phyloP scores from a whole-genome alignment of 192 early-diverging fungal genomes.

The Backusella circina region DNA sequence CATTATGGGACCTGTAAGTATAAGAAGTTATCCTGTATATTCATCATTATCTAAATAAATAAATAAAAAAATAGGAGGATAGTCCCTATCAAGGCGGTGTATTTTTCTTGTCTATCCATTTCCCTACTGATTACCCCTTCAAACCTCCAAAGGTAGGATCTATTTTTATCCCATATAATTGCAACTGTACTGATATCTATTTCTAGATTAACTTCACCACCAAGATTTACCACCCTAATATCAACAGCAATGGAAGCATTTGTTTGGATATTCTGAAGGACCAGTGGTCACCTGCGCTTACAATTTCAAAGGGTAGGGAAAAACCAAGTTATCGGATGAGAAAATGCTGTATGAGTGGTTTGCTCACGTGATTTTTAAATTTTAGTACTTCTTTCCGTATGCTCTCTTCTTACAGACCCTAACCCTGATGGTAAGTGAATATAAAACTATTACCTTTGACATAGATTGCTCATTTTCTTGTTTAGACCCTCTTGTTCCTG shows the following conservation, averaged over 20 bases:
- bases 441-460: not conserved
- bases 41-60: not conserved
- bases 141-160: conserved; percentile 90
- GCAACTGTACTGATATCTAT: not conserved
- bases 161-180: not conserved
- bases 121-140: conserved; percentile 98
- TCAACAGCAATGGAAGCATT: conserved; percentile 98
- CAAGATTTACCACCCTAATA: conserved; percentile 98
- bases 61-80: conserved; percentile 56
- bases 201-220: conserved; percentile 89
- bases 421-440: conserved; percentile 66
- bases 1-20: conserved; percentile 93
- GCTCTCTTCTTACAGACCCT: conserved; percentile 96
- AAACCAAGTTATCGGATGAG: not conserved
- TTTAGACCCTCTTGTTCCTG: conserved; percentile 92
- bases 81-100: conserved; percentile 93
- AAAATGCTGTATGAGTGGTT: not conserved
- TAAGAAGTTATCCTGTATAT: not conserved
- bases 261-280: conserved; percentile 98
- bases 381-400: conserved; percentile 89
- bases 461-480: not conserved
- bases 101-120: conserved; percentile 96
- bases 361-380: not conserved
- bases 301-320: conserved; percentile 85
- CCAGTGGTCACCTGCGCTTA: conserved; percentile 98